A percentile compares a stretch with the other conserved stretches of the same genome.
These are phyloP conservation scores for Trichoderma simmonsii DNA, from an alignment of 2,329 filamentous ascomycete species.

Conservation along the genomic window DNA sequence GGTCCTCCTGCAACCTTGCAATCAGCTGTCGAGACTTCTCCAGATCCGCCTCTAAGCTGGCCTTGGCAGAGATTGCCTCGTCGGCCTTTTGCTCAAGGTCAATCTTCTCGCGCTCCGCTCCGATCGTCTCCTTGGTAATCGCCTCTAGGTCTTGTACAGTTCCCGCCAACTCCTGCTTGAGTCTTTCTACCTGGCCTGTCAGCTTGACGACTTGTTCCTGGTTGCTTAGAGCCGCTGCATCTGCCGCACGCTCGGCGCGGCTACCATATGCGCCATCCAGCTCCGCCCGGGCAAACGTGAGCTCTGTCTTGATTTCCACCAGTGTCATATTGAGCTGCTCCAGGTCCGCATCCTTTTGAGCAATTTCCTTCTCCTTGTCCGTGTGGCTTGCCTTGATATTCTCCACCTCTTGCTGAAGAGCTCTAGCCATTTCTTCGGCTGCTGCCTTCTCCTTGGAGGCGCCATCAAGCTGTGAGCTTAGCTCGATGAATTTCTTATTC, in stretches of 20 bases:
- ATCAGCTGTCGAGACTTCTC: conserved; percentile 36
- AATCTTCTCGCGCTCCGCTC: conserved; percentile 49
- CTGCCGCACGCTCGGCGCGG: conserved; percentile 56
- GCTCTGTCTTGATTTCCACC: conserved; percentile 59
- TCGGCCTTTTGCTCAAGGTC: conserved; percentile 40
- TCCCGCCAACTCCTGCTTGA: conserved; percentile 49
- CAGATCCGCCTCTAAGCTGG: conserved; percentile 43
- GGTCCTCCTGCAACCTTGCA: conserved; percentile 46
- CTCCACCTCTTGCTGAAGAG: conserved; percentile 28
- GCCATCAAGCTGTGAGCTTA: conserved; percentile 34
- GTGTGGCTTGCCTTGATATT: conserved; percentile 21
- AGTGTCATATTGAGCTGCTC: conserved; percentile 51
- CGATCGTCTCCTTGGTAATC: conserved; percentile 52
- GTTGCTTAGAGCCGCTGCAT: conserved; percentile 53
- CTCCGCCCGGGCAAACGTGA: conserved; percentile 59
- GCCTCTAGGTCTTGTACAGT: conserved; percentile 52
- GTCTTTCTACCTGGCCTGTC: conserved; percentile 45
- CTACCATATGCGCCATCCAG: conserved; percentile 60
- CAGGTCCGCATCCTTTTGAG: conserved; percentile 49
- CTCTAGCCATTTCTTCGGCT: conserved; percentile 29
- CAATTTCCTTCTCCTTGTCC: conserved; percentile 42
- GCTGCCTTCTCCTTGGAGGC: conserved; percentile 26
- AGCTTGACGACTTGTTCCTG: conserved; percentile 46
- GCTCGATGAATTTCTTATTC: conserved; percentile 27
- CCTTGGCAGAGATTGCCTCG: conserved; percentile 29